Conservation (phyloP, 768 basidiomycete species). For the Trametes cinnabarina region DNA sequence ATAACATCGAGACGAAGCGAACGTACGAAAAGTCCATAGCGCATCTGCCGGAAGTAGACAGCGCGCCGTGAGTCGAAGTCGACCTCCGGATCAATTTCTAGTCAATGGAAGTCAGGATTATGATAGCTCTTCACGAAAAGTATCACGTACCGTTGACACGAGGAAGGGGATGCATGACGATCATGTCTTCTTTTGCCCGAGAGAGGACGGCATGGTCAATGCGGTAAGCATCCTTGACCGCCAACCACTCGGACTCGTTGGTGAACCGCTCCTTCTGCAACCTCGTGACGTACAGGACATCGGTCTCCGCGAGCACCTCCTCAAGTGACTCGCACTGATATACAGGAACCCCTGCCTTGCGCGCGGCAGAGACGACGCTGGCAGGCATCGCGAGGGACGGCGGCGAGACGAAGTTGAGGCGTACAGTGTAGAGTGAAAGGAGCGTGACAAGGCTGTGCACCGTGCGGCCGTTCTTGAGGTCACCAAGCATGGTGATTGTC, state of each 20-base stretch:
- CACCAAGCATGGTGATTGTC: constrained; percentile 89
- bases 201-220: constrained; percentile 93
- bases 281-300: constrained; percentile 95
- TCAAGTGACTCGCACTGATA: constrained; percentile 85
- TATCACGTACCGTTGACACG: constrained; percentile 70
- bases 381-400: constrained; percentile 85
- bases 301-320: constrained; percentile 87
- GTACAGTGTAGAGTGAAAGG: constrained; percentile 87
- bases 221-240: constrained; percentile 88
- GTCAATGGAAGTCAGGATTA: constrained; percentile 8
- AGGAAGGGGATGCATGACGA: constrained; percentile 99
- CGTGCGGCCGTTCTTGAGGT: constrained; percentile 96
- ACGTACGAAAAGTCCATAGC: constrained; percentile 93
- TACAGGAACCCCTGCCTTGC: constrained; percentile 78
- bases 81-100: constrained; percentile 98
- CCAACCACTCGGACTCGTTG: constrained; percentile 78
- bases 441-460: constrained; percentile 95
- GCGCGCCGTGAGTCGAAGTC: constrained; percentile 94
- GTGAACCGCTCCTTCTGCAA: constrained; percentile 94
- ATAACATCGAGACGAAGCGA: background rate
- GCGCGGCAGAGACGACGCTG: constrained; percentile 75
- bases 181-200: constrained; percentile 93
- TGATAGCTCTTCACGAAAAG: background rate
- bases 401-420: constrained; percentile 94
- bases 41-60: constrained; percentile 98